These are phyloP conservation scores for Teunomyces atbi DNA, from an alignment of 805 yeast species.

Conservation along the genomic window DNA sequence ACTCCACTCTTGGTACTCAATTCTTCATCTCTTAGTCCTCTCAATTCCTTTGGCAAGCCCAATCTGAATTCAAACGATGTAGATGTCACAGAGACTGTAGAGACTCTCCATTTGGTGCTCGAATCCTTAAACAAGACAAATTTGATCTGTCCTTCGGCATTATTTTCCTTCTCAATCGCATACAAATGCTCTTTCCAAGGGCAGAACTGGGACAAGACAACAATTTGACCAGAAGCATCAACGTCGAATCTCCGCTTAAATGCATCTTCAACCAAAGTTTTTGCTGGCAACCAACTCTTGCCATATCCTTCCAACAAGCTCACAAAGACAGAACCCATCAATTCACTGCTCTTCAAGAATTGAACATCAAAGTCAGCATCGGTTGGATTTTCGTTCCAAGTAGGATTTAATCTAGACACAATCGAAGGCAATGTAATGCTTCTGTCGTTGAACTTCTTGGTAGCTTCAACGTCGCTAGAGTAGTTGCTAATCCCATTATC, in stretches of 20 bases:
- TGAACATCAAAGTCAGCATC: conserved; percentile 65
- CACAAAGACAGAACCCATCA: conserved; percentile 82
- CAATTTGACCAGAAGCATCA: conserved; percentile 69
- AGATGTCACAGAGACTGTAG: conserved; percentile 83
- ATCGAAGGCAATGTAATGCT: conserved; percentile 76
- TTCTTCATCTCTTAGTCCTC: conserved; percentile 92
- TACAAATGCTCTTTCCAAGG: conserved; percentile 97
- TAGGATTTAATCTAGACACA: conserved; percentile 78
- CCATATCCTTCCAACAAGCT: conserved; percentile 70
- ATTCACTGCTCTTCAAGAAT: conserved; percentile 67
- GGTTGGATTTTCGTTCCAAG: conserved; percentile 70
- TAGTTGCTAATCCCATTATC: conserved; percentile 89
- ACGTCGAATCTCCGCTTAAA: conserved; percentile 57
- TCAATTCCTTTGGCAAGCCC: conserved; percentile 86
- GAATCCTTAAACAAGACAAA: conserved; percentile 82
- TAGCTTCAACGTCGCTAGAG: conserved; percentile 47
- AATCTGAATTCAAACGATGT: conserved; percentile 81
- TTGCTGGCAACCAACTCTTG: conserved; percentile 89
- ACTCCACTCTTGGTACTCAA: conserved; percentile 75
- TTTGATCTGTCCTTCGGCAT: conserved; percentile 54
- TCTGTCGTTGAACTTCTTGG: conserved; percentile 67
- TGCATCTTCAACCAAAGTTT: conserved; percentile 70
- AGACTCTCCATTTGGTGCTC: conserved; percentile 75
- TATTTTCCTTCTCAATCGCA: conserved; percentile 61
- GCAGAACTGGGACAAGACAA: conserved; percentile 72